Conservation (phyloP, 129 eudicot species). For the Smallanthus sonchifolius region DNA sequence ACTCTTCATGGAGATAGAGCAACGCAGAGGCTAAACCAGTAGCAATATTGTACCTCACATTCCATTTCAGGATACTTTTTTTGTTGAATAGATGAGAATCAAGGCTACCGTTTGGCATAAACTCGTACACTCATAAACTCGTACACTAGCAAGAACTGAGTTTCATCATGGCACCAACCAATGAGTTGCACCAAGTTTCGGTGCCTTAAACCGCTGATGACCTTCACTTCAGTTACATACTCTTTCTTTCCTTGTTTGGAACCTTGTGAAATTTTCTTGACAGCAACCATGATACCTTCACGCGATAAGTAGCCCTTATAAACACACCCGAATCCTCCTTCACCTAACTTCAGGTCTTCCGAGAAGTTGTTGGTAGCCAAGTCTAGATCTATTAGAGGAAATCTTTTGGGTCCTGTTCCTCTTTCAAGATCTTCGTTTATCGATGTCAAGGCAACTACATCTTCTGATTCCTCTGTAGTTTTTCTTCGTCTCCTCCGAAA, state of each 20-base stretch:
- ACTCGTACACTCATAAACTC: slow-evolving; percentile 58
- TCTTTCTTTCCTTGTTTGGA: slow-evolving; percentile 52
- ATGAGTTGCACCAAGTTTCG: slow-evolving; percentile 43
- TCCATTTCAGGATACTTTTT: slow-evolving; percentile 32
- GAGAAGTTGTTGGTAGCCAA: slow-evolving; percentile 41
- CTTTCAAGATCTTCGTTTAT: slow-evolving; percentile 41
- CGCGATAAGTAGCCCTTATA: slow-evolving; percentile 36
- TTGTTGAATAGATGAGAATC: slow-evolving; percentile 31
- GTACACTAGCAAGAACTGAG: slow-evolving; percentile 46
- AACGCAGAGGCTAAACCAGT: slow-evolving; percentile 43
- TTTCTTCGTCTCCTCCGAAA: neutral
- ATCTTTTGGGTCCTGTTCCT: slow-evolving; percentile 30
- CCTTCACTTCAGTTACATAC: slow-evolving; percentile 46
- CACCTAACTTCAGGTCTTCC: slow-evolving; percentile 31
- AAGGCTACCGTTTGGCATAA: slow-evolving; percentile 51
- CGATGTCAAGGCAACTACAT: slow-evolving; percentile 15
- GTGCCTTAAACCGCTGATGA: slow-evolving; percentile 45
- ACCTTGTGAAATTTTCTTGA: slow-evolving; percentile 41
- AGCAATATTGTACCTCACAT: slow-evolving; percentile 35
- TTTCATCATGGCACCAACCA: slow-evolving; percentile 51
- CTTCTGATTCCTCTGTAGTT: neutral
- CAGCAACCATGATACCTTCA: too few relatives aligned
- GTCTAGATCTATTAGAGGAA: slow-evolving; percentile 24
- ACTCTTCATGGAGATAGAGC: slow-evolving; percentile 56
- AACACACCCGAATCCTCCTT: slow-evolving; percentile 58